phyloP scores from a whole-genome alignment of 768 basidiomycete genomes.

The Chalciporus chontae region DNA sequence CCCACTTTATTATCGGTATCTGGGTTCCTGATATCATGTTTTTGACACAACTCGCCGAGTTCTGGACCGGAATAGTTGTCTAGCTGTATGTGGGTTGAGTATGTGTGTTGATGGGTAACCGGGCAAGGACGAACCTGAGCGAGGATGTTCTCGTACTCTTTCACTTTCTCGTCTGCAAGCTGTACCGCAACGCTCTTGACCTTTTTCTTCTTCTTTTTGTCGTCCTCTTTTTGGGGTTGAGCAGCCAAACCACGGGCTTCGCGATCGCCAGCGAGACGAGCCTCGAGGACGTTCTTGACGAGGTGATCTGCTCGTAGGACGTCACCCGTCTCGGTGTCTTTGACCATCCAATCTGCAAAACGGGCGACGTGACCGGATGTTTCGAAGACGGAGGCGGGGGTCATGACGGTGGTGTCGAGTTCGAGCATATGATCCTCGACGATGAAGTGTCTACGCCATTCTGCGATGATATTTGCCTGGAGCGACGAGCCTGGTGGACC shows the following conservation, averaged over 20 bases:
- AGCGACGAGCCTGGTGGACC: constrained; percentile 94
- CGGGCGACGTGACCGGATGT: constrained; percentile 96
- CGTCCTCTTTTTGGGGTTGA: constrained; percentile 59
- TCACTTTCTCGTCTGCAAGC: constrained; percentile 68
- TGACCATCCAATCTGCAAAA: constrained; percentile 99
- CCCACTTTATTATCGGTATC: constrained; percentile 90
- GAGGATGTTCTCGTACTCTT: constrained; percentile 76
- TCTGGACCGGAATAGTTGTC: constrained; percentile 93
- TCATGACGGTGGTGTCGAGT: constrained; percentile 98
- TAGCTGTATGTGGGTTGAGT: constrained; percentile 15
- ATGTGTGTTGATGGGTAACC: not conserved
- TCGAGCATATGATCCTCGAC: constrained; percentile 98
- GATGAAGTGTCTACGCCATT: constrained; percentile 98
- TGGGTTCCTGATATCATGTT: constrained; percentile 80
- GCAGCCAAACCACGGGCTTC: constrained; percentile 79
- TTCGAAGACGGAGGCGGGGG: constrained; percentile 90
- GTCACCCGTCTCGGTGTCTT: constrained; percentile 91
- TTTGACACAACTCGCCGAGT: constrained; percentile 81
- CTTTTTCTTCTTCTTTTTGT: constrained; percentile 59
- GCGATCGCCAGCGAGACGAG: constrained; percentile 83
- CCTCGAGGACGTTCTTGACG: constrained; percentile 89
- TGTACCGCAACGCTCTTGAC: constrained; percentile 66
- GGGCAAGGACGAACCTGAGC: constrained; percentile 68
- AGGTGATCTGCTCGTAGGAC: constrained; percentile 96
- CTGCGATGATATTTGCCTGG: constrained; percentile 93